A percentile compares a stretch with the other conserved stretches of the same genome.
phyloP scores from a whole-genome alignment of 495 filamentous ascomycete species.

The Aspergillus avenaceus region DNA sequence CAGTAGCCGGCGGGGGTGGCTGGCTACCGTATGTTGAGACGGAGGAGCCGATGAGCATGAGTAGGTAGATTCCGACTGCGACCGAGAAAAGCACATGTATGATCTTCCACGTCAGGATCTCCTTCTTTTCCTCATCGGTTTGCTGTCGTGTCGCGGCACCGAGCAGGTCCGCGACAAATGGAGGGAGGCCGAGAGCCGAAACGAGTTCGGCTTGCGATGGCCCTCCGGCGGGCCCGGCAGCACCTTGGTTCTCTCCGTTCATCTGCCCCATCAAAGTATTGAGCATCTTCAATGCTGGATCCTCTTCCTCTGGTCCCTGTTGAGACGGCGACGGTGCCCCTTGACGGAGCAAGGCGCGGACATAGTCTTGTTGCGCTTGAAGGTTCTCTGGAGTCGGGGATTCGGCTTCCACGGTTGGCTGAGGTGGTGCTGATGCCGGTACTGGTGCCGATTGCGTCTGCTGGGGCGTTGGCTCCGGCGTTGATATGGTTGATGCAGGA shows the following conservation, averaged over 20 bases:
- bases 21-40: conserved; percentile 39
- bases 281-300: conserved; percentile 61
- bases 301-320: conserved; percentile 35
- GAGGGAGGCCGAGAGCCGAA: conserved; percentile 39
- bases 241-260: conserved; percentile 1
- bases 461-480: conserved; percentile 15
- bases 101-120: conserved; percentile 63
- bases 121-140: conserved; percentile 41
- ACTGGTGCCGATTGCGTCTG: conserved; percentile 5
- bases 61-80: conserved; percentile 65
- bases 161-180: conserved; percentile 40
- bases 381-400: conserved; percentile 21
- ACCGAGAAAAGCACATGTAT: conserved; percentile 73
- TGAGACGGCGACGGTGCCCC: conserved; percentile 27
- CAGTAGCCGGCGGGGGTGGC: conserved; percentile 62
- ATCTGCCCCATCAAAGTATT: conserved; percentile 54
- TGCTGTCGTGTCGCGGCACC: conserved; percentile 24
- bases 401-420: not conserved
- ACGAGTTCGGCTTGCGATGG: conserved; percentile 28
- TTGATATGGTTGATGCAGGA: conserved; percentile 13
- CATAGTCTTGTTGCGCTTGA: conserved; percentile 39
- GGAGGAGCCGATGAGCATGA: conserved; percentile 33
- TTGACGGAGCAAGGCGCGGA: conserved; percentile 41
- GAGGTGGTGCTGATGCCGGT: conserved; percentile 6
- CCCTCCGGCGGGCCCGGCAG: conserved; percentile 20